Evolutionary conservation across 2,329 filamentous ascomycete species (phyloP).

Genomic region (Colletotrichum camelliae): DNA sequence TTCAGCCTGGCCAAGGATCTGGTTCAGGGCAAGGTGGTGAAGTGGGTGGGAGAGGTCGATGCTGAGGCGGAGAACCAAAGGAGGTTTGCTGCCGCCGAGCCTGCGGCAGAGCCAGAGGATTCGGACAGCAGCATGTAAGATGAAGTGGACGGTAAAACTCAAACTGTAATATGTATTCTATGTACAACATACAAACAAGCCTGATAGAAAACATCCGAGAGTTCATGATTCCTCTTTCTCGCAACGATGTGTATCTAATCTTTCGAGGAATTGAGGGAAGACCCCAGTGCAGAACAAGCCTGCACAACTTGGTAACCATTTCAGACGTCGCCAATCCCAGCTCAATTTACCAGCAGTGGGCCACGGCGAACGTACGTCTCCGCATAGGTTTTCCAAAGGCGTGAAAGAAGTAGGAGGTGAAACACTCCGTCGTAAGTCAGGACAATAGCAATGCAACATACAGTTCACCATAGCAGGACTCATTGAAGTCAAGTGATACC

Average conservation of each 20-base stretch:
- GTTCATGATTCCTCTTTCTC: background rate
- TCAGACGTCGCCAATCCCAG: background rate
- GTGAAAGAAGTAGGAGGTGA: background rate
- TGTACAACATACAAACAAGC: background rate
- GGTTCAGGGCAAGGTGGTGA: background rate
- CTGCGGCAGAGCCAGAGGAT: background rate
- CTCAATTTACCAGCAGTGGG: background rate
- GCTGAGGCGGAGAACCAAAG: background rate
- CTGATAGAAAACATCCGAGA: background rate
- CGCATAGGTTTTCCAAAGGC: background rate
- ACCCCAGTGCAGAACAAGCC: background rate
- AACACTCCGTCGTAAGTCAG: background rate
- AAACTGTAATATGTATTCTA: background rate
- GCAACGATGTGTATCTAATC: background rate
- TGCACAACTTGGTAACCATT: background rate
- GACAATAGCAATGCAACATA: background rate
- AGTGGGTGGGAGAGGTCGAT: slow-evolving; percentile 11
- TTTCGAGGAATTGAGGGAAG: background rate
- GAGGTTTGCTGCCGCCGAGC: background rate
- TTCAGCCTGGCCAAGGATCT: background rate
- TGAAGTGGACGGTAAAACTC: background rate
- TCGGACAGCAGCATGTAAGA: background rate
- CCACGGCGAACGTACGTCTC: background rate
- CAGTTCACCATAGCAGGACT: background rate
- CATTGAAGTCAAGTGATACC: rapidly evolving